Evolutionary conservation across 331 rosid genomes (phyloP).

Genomic region (Ulmus americana): DNA sequence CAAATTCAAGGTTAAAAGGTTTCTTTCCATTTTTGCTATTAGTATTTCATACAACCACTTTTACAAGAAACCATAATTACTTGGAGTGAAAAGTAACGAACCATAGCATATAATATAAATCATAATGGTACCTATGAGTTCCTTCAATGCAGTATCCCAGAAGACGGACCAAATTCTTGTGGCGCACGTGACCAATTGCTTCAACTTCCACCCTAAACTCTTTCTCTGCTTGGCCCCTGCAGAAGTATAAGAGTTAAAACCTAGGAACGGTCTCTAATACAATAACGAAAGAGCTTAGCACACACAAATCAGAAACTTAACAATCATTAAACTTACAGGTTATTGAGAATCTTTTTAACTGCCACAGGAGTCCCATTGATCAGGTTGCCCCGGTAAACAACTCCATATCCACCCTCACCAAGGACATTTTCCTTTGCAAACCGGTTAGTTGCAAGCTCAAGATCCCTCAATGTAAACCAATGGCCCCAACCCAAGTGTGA

Average conservation of each 20-base stretch:
- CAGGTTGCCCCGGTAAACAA: constrained; percentile 74
- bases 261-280: constrained; percentile 15
- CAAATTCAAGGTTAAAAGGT: not conserved
- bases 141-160: constrained; percentile 89
- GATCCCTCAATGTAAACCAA: constrained; percentile 92
- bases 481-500: constrained; percentile 96
- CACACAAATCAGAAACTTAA: constrained; percentile 9
- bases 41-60: not conserved
- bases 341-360: constrained; percentile 84
- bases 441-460: constrained; percentile 73
- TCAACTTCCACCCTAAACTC: constrained; percentile 94
- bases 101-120: not conserved
- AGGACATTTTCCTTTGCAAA: constrained; percentile 69
- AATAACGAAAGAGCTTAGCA: constrained; percentile 14
- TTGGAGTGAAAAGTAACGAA: not conserved
- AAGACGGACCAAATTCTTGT: constrained; percentile 92
- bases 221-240: constrained; percentile 91
- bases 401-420: constrained; percentile 94
- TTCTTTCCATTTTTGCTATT: not conserved
- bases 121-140: constrained; percentile 54
- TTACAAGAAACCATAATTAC: not conserved
- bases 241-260: constrained; percentile 20
- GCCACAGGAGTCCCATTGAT: constrained; percentile 87
- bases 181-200: constrained; percentile 94
- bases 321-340: constrained; percentile 51